These are phyloP conservation scores for Fusarium cyanostomum DNA, from an alignment of 2,329 filamentous ascomycete genomes.

Conservation along the genomic window DNA sequence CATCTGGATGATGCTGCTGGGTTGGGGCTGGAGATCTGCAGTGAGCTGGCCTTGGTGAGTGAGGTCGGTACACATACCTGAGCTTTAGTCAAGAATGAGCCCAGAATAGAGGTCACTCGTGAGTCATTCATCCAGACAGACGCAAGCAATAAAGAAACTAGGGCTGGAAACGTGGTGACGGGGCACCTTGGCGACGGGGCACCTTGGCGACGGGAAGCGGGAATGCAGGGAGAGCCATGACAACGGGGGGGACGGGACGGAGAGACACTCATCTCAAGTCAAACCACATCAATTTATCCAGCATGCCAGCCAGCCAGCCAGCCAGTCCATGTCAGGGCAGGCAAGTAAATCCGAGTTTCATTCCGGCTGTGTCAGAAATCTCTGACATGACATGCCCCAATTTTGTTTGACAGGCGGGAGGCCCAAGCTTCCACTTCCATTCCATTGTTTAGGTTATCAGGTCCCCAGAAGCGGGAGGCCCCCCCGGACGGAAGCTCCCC, in stretches of 20 bases:
- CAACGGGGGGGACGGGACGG: slow-evolving; percentile 18
- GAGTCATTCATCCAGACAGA: slow-evolving; percentile 1
- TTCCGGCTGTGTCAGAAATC: slow-evolving; percentile 35
- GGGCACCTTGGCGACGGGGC: too few species aligned
- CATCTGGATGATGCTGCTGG: slow-evolving; percentile 23
- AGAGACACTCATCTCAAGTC: slow-evolving; percentile 23
- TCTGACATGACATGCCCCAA: slow-evolving; percentile 23
- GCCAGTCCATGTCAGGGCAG: slow-evolving; percentile 16
- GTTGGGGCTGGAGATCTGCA: slow-evolving; percentile 29
- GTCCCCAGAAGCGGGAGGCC: slow-evolving; percentile 34
- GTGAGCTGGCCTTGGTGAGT: neutral
- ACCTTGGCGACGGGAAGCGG: slow-evolving; percentile 35
- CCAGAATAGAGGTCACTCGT: slow-evolving; percentile 12
- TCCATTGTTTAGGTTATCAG: slow-evolving; percentile 24
- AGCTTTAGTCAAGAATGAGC: slow-evolving; percentile 10
- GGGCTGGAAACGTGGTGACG: slow-evolving; percentile 39
- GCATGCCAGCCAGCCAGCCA: slow-evolving; percentile 17
- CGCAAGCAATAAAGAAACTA: slow-evolving; percentile 27
- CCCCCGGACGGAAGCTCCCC: slow-evolving; percentile 33
- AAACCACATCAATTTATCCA: slow-evolving; percentile 28
- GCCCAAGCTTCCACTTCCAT: slow-evolving; percentile 12
- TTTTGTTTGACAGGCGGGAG: slow-evolving; percentile 35
- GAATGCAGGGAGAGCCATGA: slow-evolving; percentile 37
- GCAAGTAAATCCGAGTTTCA: slow-evolving; percentile 23
- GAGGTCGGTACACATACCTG: slow-evolving; percentile 27